phyloP scores from a whole-genome alignment of 2,329 filamentous ascomycete species.

The Epichloe uncinata region DNA sequence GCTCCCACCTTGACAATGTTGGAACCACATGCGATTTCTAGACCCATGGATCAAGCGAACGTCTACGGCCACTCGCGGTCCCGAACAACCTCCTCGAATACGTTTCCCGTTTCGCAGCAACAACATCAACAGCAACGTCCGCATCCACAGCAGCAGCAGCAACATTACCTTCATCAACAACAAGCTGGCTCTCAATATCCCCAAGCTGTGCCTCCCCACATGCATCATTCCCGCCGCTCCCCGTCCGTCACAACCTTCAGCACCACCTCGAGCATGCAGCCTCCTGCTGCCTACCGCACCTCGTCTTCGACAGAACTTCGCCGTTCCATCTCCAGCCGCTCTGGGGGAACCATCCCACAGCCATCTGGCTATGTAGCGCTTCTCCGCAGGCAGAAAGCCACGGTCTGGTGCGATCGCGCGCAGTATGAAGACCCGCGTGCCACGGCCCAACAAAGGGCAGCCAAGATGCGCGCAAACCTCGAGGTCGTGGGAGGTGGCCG shows the following conservation, averaged over 20 bases:
- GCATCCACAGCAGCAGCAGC: conserved; percentile 19
- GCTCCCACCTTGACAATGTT: conserved; percentile 13
- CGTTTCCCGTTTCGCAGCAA: conserved; percentile 27
- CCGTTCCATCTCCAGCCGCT: conserved; percentile 71
- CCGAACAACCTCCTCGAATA: conserved; percentile 43
- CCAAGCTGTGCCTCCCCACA: conserved; percentile 4
- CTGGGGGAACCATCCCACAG: conserved; percentile 41
- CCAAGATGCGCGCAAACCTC: conserved; percentile 72
- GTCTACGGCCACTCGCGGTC: conserved; percentile 41
- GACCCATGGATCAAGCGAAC: conserved; percentile 21
- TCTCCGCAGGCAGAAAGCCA: conserved; percentile 94
- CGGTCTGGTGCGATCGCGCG: conserved; percentile 92
- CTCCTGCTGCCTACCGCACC: conserved; percentile 42
- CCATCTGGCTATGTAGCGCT: conserved; percentile 81
- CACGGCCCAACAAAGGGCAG: conserved; percentile 69
- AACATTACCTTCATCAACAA: conserved; percentile 20
- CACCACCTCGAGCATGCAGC: conserved; percentile 55
- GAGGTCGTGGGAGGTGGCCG: conserved; percentile 58
- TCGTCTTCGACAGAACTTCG: conserved; percentile 47
- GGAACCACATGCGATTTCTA: conserved; percentile 19
- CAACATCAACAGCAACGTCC: conserved; percentile 15
- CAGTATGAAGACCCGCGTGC: conserved; percentile 84
- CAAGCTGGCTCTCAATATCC: conserved; percentile 3
- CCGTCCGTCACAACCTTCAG: conserved; percentile 56
- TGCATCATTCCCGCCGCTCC: conserved; percentile 33